phyloP scores from a whole-genome alignment of 2,329 filamentous ascomycete genomes.

The Biscogniauxia sp. region DNA sequence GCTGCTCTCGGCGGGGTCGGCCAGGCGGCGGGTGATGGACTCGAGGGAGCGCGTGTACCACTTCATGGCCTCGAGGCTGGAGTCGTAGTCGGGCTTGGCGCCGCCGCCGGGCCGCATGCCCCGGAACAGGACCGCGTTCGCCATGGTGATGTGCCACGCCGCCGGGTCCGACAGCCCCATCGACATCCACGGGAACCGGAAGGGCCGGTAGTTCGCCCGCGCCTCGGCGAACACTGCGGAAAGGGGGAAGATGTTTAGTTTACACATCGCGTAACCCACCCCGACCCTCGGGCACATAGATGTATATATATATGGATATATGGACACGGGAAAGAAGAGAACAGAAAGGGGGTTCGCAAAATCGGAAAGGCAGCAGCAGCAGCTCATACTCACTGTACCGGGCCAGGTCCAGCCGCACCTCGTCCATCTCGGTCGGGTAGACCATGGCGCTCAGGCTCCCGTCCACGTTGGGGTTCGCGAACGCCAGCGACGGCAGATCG shows the following conservation, averaged over 20 bases:
- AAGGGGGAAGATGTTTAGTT: too few relatives aligned
- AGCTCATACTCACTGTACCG: conserved; percentile 24
- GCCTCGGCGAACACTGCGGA: conserved; percentile 23
- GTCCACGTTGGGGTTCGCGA: conserved; percentile 16
- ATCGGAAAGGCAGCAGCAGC: not conserved
- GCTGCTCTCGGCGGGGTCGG: conserved; percentile 14
- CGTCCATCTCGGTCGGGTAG: conserved; percentile 28
- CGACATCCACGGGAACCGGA: conserved; percentile 26
- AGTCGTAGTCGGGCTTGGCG: conserved; percentile 16
- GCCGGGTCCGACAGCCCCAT: conserved; percentile 26
- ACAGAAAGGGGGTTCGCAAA: not conserved
- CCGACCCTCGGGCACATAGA: too few relatives aligned
- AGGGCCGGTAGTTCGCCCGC: conserved; percentile 19
- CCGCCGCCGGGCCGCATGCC: conserved; percentile 7
- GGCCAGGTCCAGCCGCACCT: conserved; percentile 19
- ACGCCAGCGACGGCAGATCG: not conserved
- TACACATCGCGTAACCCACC: too few relatives aligned
- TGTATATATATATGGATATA: too few relatives aligned
- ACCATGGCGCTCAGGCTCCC: conserved; percentile 15
- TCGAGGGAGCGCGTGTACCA: conserved; percentile 27
- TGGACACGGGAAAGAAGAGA: not conserved
- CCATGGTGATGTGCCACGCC: conserved; percentile 29
- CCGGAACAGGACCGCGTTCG: conserved; percentile 24
- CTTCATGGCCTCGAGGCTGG: conserved; percentile 23
- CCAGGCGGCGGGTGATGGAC: conserved; percentile 23